Evolutionary conservation across 768 basidiomycete genomes (phyloP).

Genomic region (Tulasnella sp.): DNA sequence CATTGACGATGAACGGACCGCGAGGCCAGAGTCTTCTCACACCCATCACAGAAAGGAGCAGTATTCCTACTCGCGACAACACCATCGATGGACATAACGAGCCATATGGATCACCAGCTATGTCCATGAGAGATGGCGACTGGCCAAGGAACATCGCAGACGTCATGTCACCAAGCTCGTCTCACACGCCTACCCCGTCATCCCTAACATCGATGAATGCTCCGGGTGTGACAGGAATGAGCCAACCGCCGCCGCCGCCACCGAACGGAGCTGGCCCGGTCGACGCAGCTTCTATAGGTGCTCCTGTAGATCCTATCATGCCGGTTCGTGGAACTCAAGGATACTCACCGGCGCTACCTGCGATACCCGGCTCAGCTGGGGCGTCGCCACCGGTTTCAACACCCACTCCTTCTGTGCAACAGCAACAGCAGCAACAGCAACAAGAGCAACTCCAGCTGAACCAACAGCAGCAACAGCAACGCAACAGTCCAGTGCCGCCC

Average conservation of each 20-base stretch:
- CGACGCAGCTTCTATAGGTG: constrained; percentile 20
- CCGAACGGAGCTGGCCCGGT: neutral
- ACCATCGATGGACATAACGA: constrained; percentile 11
- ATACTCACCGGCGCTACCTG: constrained; percentile 2
- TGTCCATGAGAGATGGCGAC: neutral
- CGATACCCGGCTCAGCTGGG: constrained; percentile 2
- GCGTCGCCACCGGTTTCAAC: constrained; percentile 1
- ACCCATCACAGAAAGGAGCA: constrained; percentile 9
- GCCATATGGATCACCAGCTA: neutral
- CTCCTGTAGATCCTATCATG: constrained; percentile 24
- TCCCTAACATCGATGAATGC: constrained; percentile 1
- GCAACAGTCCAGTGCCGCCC: constrained; percentile 7
- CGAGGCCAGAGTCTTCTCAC: constrained; percentile 6
- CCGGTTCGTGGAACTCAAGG: constrained; percentile 7
- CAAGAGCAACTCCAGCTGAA: constrained; percentile 12
- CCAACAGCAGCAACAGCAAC: constrained; percentile 19
- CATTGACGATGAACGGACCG: constrained; percentile 5
- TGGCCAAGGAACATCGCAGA: neutral
- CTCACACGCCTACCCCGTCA: constrained; percentile 12
- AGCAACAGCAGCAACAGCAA: constrained; percentile 12
- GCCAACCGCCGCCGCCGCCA: neutral
- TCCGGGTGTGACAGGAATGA: neutral
- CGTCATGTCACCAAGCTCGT: neutral
- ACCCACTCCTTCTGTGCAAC: neutral
- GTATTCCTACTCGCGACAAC: constrained; percentile 9